Base-by-base conservation (phyloP, 805 yeast species). In the Metschnikowia arizonensis region DNA sequence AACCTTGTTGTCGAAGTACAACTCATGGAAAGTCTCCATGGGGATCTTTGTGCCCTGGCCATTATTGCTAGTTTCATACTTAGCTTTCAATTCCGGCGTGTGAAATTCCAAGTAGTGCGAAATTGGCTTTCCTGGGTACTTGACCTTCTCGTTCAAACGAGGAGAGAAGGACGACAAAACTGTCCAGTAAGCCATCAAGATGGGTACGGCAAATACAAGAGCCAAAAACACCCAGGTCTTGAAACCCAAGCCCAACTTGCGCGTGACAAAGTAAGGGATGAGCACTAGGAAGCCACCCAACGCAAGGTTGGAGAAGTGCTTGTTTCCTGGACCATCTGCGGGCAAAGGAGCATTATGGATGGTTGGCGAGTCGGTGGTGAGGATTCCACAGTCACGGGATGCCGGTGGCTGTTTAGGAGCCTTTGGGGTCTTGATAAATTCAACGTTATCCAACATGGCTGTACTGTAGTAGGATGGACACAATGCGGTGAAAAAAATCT, bases 261-360 rank as follows among this genome's bases (percentile, higher is more conserved):
- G 72, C 43, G 83, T 74, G 48, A 85, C 58, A 60, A 76, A 82
- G 55, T 58, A 76, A 10, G 97, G 96, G 42, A 85, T 64, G 24
- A 76, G 72, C 5, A 73, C 56, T 49, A 85, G 57, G 25, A 82
- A 60, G 2, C 72, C 70, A 17, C 75, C 44, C 47, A 88, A 59
- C 10, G 78, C 59, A 53, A 57, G 57, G 67, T 89, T 88, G 65
- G 78, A 77, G 69, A 89, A 88, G 57, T 82, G 79, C 61, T 78
- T 81, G 26, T 89, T 74, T 21, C 95, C 89, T 5, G 96, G 87
- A 33, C 96, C 97, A 62, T 88, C 97, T 4, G 95, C 96, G 23
- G 95, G 90, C 50, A 88, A 72, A 9, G 89, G 89, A 2, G 91
- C 95, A 62, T 88, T 88, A 60, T 83, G 79, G 61, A 88, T 88